Percentiles rank a stretch among this genome's conserved stretches.
Evolutionary conservation across 73 alveolate genomes (phyloP).

Genomic region (Breviolum minutum): DNA sequence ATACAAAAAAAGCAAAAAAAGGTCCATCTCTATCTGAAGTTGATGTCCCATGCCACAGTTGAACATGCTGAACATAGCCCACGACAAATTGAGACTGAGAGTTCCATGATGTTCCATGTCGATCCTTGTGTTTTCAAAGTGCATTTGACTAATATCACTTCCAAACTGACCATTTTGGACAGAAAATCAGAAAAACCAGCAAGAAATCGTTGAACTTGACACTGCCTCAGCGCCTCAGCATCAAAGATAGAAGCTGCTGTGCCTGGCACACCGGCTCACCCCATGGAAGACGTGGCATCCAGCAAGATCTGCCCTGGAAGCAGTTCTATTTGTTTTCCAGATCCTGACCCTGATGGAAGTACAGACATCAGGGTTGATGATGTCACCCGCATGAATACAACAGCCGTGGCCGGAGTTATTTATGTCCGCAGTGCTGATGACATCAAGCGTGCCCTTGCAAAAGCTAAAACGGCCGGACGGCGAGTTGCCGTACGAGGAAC

Average conservation of each 20-base stretch:
- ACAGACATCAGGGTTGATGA: conserved; percentile 48
- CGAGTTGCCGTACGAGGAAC: conserved; percentile 76
- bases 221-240: no score
- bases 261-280: not conserved
- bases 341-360: conserved; percentile 68
- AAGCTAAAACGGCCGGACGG: not conserved
- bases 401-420: conserved; percentile 24
- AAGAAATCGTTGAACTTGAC: no score
- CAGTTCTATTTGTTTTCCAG: conserved; percentile 42
- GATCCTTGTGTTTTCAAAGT: no score
- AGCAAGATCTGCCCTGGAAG: not conserved
- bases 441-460: conserved; percentile 23
- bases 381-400: conserved; percentile 70
- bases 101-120: no score
- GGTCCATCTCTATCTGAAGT: no score
- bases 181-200: no score
- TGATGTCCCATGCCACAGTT: no score
- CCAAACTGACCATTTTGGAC: no score
- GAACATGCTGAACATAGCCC: no score
- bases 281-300: not conserved
- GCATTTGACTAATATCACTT: no score
- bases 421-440: conserved; percentile 71
- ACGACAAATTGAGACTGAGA: no score
- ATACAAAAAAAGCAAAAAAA: not conserved
- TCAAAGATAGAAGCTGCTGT: no score